phyloP scores from a whole-genome alignment of 2,329 filamentous ascomycete genomes.

The Lecanosticta acicola region DNA sequence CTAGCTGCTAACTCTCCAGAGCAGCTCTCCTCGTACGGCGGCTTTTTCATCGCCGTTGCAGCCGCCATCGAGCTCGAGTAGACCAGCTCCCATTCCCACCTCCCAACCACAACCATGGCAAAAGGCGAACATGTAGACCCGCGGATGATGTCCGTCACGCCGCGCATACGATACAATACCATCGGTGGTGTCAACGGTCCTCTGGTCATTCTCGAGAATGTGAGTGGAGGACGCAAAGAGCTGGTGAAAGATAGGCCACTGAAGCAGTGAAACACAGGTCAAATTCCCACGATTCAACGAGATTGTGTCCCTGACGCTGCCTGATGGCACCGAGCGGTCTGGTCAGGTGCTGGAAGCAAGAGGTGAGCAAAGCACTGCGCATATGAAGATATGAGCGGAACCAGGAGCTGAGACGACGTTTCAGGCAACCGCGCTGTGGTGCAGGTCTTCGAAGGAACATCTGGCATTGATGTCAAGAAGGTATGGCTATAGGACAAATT shows the following conservation, averaged over 20 bases:
- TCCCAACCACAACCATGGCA: constrained; percentile 25
- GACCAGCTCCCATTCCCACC: not conserved
- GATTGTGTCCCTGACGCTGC: constrained; percentile 91
- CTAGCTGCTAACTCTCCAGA: too few species aligned
- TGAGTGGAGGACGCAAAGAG: constrained; percentile 42
- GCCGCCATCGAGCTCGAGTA: not conserved
- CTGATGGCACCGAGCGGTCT: constrained; percentile 88
- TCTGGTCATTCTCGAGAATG: constrained; percentile 95
- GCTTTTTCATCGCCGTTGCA: not conserved
- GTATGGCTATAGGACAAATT: constrained; percentile 35
- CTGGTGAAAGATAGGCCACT: constrained; percentile 3
- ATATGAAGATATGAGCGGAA: not conserved
- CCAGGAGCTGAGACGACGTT: constrained; percentile 9
- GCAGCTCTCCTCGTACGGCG: not conserved
- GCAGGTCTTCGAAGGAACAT: constrained; percentile 96
- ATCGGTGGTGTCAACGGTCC: constrained; percentile 97
- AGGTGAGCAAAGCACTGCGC: constrained; percentile 53
- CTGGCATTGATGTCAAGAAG: constrained; percentile 98
- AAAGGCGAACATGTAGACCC: constrained; percentile 37
- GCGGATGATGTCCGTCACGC: constrained; percentile 55
- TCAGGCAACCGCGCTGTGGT: constrained; percentile 88
- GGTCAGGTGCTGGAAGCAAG: constrained; percentile 96
- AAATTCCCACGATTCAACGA: constrained; percentile 98
- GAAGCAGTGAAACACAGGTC: constrained; percentile 54
- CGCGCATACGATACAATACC: constrained; percentile 90